Evolutionary conservation across 1,284 basidiomycete species (phyloP), one percentile per base, ranked within the genome.

Genomic region (Marasmius sp.): DNA sequence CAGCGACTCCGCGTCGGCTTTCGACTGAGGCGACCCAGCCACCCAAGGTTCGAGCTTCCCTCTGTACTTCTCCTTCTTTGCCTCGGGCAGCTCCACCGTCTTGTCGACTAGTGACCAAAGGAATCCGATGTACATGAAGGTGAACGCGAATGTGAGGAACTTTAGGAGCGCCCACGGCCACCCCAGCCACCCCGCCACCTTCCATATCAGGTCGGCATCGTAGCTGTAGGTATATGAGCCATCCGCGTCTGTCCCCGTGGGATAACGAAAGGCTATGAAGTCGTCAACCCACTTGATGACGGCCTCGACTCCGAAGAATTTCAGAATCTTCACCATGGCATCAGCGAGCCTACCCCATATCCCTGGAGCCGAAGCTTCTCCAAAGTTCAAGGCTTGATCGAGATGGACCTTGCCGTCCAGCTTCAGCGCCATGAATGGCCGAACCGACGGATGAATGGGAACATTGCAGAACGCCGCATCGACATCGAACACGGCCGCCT

Each of bases 281-380:
- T 78, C 70, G 54, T 79, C 71, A 0, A 76, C 77, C 77, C 76
- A 80, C 53, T 78, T 79, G 1, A 71, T 53, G 0, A 73, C 47
- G 0, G 65, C 68, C 8, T 64, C 65, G 14, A 70, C 57, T 8
- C 65, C 68, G 8, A 18, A 16, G 16, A 27, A 11, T 16, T 27
- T 5, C 12, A 50, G 34, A 12, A 50, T 52, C 34, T 43, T 27
- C 1, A 70, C 65, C 9, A 75, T 66, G 0, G 74, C 70, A 53
- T 77, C 74, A 0, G 74, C 75, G 1, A 76, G 52, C 0, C 61
- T 64, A 1, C 76, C 76, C 55, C 72, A 78, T 8, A 77, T 68
- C 0, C 73, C 72, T 0, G 70, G 69, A 1, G 72, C 67, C 8
- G 68, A 70, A 0, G 64, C 54, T 0, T 66, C 66, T 1, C 77